Evolutionary conservation across 176 grass and related monocot genomes (phyloP).

Genomic region (Oryza glumipatula): DNA sequence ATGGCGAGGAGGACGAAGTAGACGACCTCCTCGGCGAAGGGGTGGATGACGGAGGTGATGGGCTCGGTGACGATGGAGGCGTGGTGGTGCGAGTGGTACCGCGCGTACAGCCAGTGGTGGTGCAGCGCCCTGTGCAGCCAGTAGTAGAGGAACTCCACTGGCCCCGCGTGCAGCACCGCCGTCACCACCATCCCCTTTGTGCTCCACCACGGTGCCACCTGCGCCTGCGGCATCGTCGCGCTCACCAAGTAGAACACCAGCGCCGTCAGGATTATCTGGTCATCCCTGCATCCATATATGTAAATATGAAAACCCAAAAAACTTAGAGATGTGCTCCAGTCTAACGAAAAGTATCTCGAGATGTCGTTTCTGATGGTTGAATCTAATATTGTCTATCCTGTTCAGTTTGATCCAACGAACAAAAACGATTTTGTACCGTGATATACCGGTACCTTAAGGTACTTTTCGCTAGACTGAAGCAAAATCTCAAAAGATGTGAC

Average conservation of each 20-base stretch:
- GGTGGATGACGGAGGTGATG: constrained; percentile 88
- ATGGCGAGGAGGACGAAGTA: constrained; percentile 77
- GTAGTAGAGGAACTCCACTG: constrained; percentile 85
- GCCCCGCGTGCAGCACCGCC: constrained; percentile 42
- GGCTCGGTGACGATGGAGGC: constrained; percentile 76
- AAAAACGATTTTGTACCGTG: too few species aligned
- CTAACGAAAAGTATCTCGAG: too few species aligned
- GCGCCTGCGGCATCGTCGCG: constrained; percentile 3
- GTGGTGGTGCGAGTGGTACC: constrained; percentile 74
- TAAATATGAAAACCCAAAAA: too few species aligned
- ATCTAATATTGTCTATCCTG: too few species aligned
- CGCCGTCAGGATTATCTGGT: constrained; percentile 89
- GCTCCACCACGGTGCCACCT: constrained; percentile 60
- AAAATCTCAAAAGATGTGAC: too few species aligned
- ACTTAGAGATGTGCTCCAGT: too few species aligned
- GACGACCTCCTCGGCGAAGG: constrained; percentile 76
- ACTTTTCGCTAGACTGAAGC: too few species aligned
- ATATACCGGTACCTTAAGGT: too few species aligned
- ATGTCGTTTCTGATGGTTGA: too few species aligned
- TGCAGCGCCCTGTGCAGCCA: constrained; percentile 79
- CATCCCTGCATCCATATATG: constrained; percentile 59
- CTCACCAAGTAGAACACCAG: constrained; percentile 57
- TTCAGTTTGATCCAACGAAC: too few species aligned
- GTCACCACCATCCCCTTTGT: constrained; percentile 40
- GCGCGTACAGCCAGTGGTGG: constrained; percentile 74